A percentile compares a stretch with the other conserved stretches of the same genome.
Evolutionary conservation across 2,329 filamentous ascomycete species (phyloP).

Genomic region (Podosphaera aphanis): DNA sequence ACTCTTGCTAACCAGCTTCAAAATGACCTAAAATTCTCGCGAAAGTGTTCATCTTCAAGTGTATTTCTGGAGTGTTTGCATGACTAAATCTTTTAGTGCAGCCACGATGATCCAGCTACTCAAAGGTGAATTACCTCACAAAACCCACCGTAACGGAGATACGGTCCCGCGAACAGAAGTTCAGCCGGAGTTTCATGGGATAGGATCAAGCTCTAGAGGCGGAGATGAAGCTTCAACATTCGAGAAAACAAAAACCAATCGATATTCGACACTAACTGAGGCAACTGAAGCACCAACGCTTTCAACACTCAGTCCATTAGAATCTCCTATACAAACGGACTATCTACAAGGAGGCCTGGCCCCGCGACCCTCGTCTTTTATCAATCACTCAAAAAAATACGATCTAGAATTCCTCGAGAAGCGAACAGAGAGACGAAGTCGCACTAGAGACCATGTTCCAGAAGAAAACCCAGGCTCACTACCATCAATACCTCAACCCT

Average conservation of each 20-base stretch:
- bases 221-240: background rate
- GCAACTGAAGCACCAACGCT: constrained; percentile 35
- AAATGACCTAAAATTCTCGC: background rate
- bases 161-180: background rate
- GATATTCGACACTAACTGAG: constrained; percentile 31
- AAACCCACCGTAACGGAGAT: background rate
- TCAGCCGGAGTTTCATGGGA: background rate
- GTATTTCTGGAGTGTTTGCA: too few species aligned
- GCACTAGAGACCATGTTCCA: constrained; percentile 19
- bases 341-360: constrained; percentile 26
- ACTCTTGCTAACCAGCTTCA: background rate
- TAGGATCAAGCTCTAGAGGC: background rate
- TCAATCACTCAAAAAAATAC: constrained; percentile 19
- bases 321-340: constrained; percentile 28
- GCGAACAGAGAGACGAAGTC: constrained; percentile 21
- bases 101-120: background rate
- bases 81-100: background rate
- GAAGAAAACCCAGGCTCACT: constrained; percentile 13
- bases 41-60: background rate
- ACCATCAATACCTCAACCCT: constrained; percentile 23
- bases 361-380: constrained; percentile 34
- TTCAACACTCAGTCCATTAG: constrained; percentile 33
- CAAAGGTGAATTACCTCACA: background rate
- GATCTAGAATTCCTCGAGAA: constrained; percentile 22
- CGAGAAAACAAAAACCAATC: constrained; percentile 7